These are phyloP conservation scores for Quercus cerris DNA, from an alignment of 306 rosid genomes.

Conservation along the genomic window DNA sequence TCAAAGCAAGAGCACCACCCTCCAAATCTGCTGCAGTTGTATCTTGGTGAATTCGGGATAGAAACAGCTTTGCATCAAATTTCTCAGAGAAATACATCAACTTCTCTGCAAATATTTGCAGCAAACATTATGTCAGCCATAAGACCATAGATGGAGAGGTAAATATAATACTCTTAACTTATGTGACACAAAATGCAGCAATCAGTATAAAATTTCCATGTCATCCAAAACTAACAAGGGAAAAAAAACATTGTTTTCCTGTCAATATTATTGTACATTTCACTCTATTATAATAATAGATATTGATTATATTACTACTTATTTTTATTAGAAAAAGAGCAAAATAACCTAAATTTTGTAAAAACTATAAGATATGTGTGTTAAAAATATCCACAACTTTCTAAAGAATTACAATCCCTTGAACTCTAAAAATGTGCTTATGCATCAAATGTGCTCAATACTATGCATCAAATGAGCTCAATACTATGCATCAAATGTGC, in stretches of 20 bases:
- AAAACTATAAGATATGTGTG: too few species aligned
- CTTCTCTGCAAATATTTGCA: constrained; percentile 68
- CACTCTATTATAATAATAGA: background rate
- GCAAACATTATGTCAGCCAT: constrained; percentile 29
- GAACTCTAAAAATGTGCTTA: too few species aligned
- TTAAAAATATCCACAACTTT: too few species aligned
- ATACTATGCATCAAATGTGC: constrained; percentile 10
- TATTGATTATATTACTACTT: background rate
- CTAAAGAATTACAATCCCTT: too few species aligned
- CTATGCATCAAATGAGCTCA: constrained; percentile 12
- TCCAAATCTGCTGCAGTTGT: constrained; percentile 87
- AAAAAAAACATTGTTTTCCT: background rate
- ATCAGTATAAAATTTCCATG: background rate
- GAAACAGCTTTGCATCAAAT: constrained; percentile 84
- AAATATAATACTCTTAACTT: background rate
- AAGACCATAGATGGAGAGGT: constrained; percentile 8
- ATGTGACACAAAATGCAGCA: background rate
- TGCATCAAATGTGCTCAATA: background rate
- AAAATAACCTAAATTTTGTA: too few species aligned
- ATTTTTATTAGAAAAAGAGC: too few species aligned
- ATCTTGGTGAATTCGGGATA: constrained; percentile 79
- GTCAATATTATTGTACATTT: background rate
- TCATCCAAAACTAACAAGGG: constrained; percentile 13
- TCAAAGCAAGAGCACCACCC: constrained; percentile 79
- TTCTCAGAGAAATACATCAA: constrained; percentile 85